These are phyloP conservation scores for Barbatosphaeria neglecta DNA, from an alignment of 495 filamentous ascomycete species.

Conservation along the genomic window DNA sequence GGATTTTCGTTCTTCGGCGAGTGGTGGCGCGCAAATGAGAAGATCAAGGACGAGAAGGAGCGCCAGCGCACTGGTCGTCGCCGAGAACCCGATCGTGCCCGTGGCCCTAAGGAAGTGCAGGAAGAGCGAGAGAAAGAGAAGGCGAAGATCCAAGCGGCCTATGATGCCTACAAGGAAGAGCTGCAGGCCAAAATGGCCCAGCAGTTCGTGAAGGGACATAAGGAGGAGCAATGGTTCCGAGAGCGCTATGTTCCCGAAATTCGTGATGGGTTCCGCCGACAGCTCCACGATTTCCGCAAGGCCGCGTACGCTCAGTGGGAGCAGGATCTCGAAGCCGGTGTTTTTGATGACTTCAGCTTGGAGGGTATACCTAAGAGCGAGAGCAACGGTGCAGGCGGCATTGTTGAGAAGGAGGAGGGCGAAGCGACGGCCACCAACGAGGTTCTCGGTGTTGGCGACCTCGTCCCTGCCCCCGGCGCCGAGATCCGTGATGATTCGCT, in stretches of 20 bases:
- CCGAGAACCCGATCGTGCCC: constrained; percentile 55
- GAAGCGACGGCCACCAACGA: constrained; percentile 83
- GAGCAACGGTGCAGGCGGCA: constrained; percentile 72
- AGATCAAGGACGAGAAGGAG: constrained; percentile 78
- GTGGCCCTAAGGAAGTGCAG: constrained; percentile 62
- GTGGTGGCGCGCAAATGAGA: constrained; percentile 86
- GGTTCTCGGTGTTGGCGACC: constrained; percentile 80
- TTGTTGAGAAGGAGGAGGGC: constrained; percentile 89
- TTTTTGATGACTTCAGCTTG: constrained; percentile 87
- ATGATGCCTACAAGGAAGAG: constrained; percentile 90
- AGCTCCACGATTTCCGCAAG: constrained; percentile 63
- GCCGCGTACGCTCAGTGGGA: constrained; percentile 74
- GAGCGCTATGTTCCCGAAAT: constrained; percentile 85
- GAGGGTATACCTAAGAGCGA: constrained; percentile 94
- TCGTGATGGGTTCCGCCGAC: constrained; percentile 52
- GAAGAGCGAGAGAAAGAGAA: constrained; percentile 86
- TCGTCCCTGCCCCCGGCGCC: constrained; percentile 66
- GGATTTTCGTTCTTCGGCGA: constrained; percentile 95
- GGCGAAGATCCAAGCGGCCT: constrained; percentile 79
- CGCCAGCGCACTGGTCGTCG: constrained; percentile 63
- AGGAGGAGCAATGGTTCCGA: constrained; percentile 93
- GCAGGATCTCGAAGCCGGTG: constrained; percentile 63
- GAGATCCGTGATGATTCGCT: constrained; percentile 76
- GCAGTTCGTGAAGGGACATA: constrained; percentile 79
- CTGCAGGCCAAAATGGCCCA: constrained; percentile 84